phyloP scores from a whole-genome alignment of 2,329 filamentous ascomycete genomes.

The Fusarium compactum region DNA sequence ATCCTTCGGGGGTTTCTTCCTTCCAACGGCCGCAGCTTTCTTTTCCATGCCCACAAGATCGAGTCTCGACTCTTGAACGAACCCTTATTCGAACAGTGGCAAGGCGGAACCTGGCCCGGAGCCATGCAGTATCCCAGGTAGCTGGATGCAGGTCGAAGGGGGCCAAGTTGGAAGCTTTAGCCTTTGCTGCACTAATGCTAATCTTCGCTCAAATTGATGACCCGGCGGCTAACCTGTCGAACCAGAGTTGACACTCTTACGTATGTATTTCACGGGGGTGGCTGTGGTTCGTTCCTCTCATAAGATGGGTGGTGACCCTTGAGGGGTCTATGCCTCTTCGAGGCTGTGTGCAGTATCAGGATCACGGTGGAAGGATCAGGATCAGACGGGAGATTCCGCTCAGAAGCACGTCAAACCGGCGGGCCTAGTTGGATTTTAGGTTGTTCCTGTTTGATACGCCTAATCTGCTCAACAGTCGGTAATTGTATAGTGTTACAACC shows the following conservation, averaged over 20 bases:
- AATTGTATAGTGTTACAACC: neutral
- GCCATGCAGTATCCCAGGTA: constrained; percentile 2
- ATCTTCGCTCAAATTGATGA: neutral
- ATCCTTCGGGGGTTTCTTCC: constrained; percentile 19
- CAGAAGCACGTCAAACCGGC: constrained; percentile 3
- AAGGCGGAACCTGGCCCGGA: neutral
- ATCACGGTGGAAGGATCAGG: constrained; percentile 8
- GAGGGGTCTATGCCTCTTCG: neutral
- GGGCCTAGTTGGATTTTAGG: neutral
- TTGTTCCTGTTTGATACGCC: constrained; percentile 5
- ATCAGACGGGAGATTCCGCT: constrained; percentile 7
- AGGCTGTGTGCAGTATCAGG: constrained; percentile 22
- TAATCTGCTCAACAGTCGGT: neutral
- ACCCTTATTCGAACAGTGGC: neutral
- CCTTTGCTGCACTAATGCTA: neutral
- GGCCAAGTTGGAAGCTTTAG: neutral
- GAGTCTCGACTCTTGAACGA: neutral
- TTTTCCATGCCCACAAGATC: constrained; percentile 2
- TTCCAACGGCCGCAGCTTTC: constrained; percentile 17
- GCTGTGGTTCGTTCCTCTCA: constrained; percentile 16
- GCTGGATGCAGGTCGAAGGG: neutral
- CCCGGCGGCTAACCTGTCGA: constrained; percentile 2
- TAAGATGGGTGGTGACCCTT: neutral
- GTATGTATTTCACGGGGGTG: constrained; percentile 22
- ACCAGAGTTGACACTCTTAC: neutral